These are phyloP conservation scores for Penicillium digitatum DNA, from an alignment of 2,329 filamentous ascomycete species.

Conservation along the genomic window DNA sequence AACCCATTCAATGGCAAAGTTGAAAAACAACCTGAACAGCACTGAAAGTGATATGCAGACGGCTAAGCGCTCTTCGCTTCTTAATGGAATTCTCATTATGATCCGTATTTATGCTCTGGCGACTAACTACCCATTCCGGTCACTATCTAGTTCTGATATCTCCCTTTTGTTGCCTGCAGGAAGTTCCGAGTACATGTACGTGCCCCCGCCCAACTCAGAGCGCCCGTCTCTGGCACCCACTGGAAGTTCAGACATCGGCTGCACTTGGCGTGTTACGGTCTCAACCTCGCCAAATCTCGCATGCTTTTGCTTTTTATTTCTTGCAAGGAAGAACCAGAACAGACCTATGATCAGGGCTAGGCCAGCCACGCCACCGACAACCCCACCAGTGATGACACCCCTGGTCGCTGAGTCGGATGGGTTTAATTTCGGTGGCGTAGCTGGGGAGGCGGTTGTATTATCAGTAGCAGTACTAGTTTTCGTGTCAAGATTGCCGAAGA, in stretches of 20 bases:
- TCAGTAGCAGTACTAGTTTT: neutral
- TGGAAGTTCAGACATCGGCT: neutral
- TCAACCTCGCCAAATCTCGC: neutral
- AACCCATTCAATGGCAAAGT: neutral
- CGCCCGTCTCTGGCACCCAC: neutral
- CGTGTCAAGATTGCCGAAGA: neutral
- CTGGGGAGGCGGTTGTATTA: neutral
- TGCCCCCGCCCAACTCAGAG: neutral
- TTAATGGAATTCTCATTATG: too few relatives aligned
- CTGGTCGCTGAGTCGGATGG: neutral
- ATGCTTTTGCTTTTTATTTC: neutral
- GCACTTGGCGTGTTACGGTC: neutral
- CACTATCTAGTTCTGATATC: neutral
- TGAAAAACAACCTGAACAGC: neutral
- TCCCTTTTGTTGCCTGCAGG: neutral
- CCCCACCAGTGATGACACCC: slow-evolving; percentile 12
- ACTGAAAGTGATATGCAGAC: neutral
- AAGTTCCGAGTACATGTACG: neutral
- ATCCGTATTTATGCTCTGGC: neutral
- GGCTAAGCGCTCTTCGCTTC: neutral
- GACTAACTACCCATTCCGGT: neutral
- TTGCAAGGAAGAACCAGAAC: neutral
- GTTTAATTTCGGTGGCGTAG: neutral
- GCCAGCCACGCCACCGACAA: slow-evolving; percentile 13
- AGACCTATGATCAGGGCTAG: slow-evolving; percentile 3